These are phyloP conservation scores for Carpinus viminea DNA, from an alignment of 306 rosid genomes.

Conservation along the genomic window DNA sequence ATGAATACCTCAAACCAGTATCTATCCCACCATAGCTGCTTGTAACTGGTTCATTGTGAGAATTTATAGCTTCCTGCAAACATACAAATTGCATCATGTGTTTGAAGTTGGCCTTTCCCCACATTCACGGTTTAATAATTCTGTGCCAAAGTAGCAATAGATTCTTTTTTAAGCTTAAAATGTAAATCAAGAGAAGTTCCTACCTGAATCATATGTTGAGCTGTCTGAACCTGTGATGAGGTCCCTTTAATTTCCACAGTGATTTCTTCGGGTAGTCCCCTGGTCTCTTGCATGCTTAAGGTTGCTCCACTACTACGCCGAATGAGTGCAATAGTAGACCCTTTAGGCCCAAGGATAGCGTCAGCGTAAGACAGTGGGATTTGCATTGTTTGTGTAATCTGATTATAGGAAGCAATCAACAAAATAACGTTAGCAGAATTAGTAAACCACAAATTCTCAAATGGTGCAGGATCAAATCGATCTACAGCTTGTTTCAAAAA, in stretches of 20 bases:
- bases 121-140: neutral
- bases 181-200: neutral
- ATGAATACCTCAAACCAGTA: slow-evolving; percentile 65
- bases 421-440: slow-evolving; percentile 11
- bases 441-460: slow-evolving; percentile 8
- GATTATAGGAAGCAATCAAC: slow-evolving; percentile 25
- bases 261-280: slow-evolving; percentile 87
- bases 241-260: slow-evolving; percentile 93
- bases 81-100: neutral
- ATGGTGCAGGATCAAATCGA: slow-evolving; percentile 4
- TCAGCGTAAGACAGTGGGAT: slow-evolving; percentile 93
- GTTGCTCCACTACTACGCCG: slow-evolving; percentile 93
- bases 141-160: neutral
- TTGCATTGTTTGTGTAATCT: slow-evolving; percentile 97
- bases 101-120: neutral
- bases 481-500: too few relatives aligned
- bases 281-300: slow-evolving; percentile 87
- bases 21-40: slow-evolving; percentile 69
- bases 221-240: slow-evolving; percentile 83
- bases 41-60: slow-evolving; percentile 59
- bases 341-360: slow-evolving; percentile 93
- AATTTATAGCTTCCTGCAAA: slow-evolving; percentile 74
- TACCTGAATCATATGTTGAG: slow-evolving; percentile 95
- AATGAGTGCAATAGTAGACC: slow-evolving; percentile 84
- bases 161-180: neutral